These are phyloP conservation scores for Phoma sp. DNA, from an alignment of 2,329 filamentous ascomycete species.

Conservation along the genomic window DNA sequence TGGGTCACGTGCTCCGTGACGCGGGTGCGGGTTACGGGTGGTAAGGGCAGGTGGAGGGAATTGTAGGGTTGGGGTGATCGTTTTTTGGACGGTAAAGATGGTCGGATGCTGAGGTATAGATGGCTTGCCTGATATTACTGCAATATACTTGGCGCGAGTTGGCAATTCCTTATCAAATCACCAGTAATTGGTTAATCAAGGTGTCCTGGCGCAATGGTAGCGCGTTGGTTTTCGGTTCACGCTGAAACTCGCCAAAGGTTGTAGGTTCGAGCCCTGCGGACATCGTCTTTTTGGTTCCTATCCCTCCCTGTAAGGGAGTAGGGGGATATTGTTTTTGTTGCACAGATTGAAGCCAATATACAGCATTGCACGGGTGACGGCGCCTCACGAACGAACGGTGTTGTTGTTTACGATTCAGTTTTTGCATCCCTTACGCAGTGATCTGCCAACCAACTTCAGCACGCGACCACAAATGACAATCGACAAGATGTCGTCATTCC, in stretches of 20 bases:
- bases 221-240: constrained; percentile 34
- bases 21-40: too few species aligned
- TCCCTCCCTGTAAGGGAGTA: too few species aligned
- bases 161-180: constrained; percentile 1
- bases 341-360: too few species aligned
- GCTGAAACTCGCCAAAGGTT: constrained; percentile 31
- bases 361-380: background rate
- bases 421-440: background rate
- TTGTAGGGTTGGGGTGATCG: background rate
- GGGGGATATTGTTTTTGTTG: too few species aligned
- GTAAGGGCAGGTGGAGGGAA: background rate
- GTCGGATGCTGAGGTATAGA: too few species aligned
- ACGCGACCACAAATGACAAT: constrained; percentile 14
- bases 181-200: background rate
- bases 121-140: too few species aligned
- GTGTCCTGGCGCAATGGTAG: constrained; percentile 36
- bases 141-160: too few species aligned
- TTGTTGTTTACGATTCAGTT: background rate
- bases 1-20: background rate
- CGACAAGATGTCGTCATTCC: constrained; percentile 14
- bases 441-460: background rate
- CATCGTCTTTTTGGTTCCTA: constrained; percentile 4
- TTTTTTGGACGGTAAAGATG: background rate
- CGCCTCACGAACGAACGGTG: background rate
- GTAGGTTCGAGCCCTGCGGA: constrained; percentile 24